phyloP scores from a whole-genome alignment of 768 basidiomycete genomes.

The Naganishia vaughanmartiniae region DNA sequence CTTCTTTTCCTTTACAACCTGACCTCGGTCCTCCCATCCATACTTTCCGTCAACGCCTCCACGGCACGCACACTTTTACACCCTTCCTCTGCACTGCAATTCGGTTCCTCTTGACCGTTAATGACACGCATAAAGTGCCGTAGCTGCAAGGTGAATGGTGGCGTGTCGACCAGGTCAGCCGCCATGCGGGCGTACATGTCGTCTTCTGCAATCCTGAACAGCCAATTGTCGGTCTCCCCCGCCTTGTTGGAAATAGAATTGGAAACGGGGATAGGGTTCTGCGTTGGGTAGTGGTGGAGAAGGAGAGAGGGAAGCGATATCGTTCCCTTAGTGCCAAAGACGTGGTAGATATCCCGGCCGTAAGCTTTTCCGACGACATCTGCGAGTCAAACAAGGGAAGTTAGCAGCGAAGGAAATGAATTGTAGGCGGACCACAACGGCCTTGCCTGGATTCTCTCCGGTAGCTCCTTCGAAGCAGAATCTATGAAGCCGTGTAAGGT shows the following conservation, averaged over 20 bases:
- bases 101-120: conserved; percentile 31
- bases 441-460: conserved; percentile 37
- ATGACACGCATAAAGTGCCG: conserved; percentile 33
- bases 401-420: background rate
- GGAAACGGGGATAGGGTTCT: conserved; percentile 23
- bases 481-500: background rate
- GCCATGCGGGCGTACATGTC: conserved; percentile 27
- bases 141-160: conserved; percentile 37
- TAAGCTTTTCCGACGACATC: background rate
- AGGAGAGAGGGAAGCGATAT: conserved; percentile 16
- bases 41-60: conserved; percentile 32
- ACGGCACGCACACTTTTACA: conserved; percentile 29
- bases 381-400: background rate
- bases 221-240: conserved; percentile 20
- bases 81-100: conserved; percentile 32
- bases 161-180: conserved; percentile 26
- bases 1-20: conserved; percentile 12
- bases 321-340: conserved; percentile 33
- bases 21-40: conserved; percentile 27
- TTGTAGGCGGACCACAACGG: conserved; percentile 15
- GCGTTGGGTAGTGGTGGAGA: conserved; percentile 9
- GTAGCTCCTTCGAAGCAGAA: conserved; percentile 34
- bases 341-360: conserved; percentile 30
- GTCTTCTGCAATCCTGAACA: conserved; percentile 10
- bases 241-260: conserved; percentile 29